Base-by-base conservation (phyloP, 2,329 filamentous ascomycete genomes). In the Verticillium klebahnii region DNA sequence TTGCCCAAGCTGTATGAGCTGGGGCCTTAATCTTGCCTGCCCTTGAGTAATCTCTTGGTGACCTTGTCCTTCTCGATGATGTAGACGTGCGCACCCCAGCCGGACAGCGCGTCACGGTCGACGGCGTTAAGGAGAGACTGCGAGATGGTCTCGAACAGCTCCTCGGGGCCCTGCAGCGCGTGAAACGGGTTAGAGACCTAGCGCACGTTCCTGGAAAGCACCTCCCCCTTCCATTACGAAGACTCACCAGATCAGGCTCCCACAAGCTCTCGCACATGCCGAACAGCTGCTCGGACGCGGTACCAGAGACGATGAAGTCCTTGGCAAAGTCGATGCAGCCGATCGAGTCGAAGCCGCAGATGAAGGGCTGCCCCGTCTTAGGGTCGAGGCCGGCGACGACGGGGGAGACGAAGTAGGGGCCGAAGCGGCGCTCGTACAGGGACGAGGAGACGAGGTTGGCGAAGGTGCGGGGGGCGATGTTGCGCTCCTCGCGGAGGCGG, bases 31-130 rank as follows among this genome's bases (percentile, higher is more conserved):
- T 98, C 94, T 82, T 98, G 94, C 82, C 93, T 88, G 74, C 93
- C 93, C 88, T 98, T 98, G 77, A 99, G 83, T 88, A 99, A 87
- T 77, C 95, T 86, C 89, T 98, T 97, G 73, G 95, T 98, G 66
- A 99, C 92, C 90, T 98, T 98, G 82, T 97, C 93, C 86, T 99
- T 99, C 84, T 98, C 95, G 77, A 99, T 96, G 74, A 99, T 96
- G 82, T 98, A 99, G 70, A 99, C 95, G 74, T 99, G 93, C 45
- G 95, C 95, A 75, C 95, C 95, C 95, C 95, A 98, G 67, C 95
- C 95, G 40, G 94, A 97, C 66, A 99, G 84, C 60, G 95, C 95
- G 78, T 99, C 95, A 80, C 95, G 87, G 78, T 99, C 95, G 62
- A 98, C 92, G 63, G 95, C 95, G 78, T 96, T 98, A 69, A 99